Evolutionary conservation across 176 grass and related monocot species (phyloP).

Genomic region (Eremochloa ophiuroides): DNA sequence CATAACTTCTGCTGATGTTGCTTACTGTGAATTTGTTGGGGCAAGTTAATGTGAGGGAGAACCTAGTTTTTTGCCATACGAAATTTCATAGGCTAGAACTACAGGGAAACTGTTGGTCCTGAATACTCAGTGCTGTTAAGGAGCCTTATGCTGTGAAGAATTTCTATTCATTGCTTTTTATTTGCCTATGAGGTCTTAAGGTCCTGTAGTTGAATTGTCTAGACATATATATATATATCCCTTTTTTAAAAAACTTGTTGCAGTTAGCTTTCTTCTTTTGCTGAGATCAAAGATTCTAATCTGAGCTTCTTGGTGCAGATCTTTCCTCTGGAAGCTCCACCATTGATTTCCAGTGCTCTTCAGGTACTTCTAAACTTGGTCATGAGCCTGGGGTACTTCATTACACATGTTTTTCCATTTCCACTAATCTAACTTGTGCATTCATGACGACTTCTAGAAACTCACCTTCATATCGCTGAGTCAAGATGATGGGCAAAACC

Average conservation of each 20-base stretch:
- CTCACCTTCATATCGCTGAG: conserved; percentile 81
- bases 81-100: neutral
- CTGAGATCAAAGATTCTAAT: conserved; percentile 25
- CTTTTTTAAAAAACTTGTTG: neutral
- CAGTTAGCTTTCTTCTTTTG: neutral
- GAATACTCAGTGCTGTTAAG: conserved; percentile 5
- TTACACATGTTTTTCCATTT: conserved; percentile 22
- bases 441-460: conserved; percentile 57
- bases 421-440: conserved; percentile 19
- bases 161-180: conserved; percentile 10
- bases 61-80: neutral
- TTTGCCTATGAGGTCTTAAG: neutral
- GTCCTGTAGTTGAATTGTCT: neutral
- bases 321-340: conserved; percentile 78
- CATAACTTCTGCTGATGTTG: conserved; percentile 12
- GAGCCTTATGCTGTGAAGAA: neutral
- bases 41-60: neutral
- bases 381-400: neutral
- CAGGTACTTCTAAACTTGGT: conserved; percentile 62
- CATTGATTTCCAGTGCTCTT: conserved; percentile 69
- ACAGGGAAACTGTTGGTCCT: neutral
- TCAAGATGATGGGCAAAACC: conserved; percentile 81
- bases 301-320: conserved; percentile 58
- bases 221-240: neutral
- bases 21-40: conserved; percentile 10